phyloP scores from a whole-genome alignment of 192 early-diverging fungal genomes.

The Radiomyces spectabilis region DNA sequence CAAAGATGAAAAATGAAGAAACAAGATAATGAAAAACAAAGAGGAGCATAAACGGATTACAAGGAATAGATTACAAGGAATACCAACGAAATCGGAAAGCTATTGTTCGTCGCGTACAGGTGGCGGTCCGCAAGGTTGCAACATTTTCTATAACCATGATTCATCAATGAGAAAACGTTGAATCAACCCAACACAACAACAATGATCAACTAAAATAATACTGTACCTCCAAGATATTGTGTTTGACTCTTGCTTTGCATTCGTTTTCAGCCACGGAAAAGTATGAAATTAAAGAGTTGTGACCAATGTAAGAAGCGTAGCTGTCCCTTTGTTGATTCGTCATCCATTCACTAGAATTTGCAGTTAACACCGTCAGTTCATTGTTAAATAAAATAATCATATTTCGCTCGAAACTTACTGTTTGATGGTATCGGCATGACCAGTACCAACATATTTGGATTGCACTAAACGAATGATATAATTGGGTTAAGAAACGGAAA shows the following conservation, averaged over 20 bases:
- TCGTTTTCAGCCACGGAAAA: slow-evolving; percentile 86
- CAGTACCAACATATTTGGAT: slow-evolving; percentile 84
- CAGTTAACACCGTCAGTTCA: neutral
- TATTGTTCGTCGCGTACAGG: slow-evolving; percentile 40
- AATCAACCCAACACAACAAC: neutral
- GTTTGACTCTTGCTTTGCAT: slow-evolving; percentile 63
- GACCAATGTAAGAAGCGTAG: slow-evolving; percentile 72
- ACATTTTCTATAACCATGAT: slow-evolving; percentile 47
- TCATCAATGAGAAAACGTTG: neutral
- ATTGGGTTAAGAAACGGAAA: slow-evolving; percentile 4
- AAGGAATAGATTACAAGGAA: too few species aligned
- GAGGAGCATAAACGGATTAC: too few species aligned
- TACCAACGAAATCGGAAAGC: too few species aligned
- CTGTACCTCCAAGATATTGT: slow-evolving; percentile 73
- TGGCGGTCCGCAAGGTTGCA: slow-evolving; percentile 56
- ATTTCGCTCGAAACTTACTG: slow-evolving; percentile 43
- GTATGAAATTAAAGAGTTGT: slow-evolving; percentile 71
- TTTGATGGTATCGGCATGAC: slow-evolving; percentile 87
- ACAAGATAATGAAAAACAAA: too few species aligned
- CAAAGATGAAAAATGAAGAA: too few species aligned
- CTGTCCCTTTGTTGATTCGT: slow-evolving; percentile 79
- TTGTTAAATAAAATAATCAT: neutral
- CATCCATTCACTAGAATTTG: slow-evolving; percentile 67
- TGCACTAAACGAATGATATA: slow-evolving; percentile 42
- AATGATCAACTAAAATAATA: neutral